Base-by-base conservation (phyloP, 352 stramenopile species). In the Globisporangium polare region DNA sequence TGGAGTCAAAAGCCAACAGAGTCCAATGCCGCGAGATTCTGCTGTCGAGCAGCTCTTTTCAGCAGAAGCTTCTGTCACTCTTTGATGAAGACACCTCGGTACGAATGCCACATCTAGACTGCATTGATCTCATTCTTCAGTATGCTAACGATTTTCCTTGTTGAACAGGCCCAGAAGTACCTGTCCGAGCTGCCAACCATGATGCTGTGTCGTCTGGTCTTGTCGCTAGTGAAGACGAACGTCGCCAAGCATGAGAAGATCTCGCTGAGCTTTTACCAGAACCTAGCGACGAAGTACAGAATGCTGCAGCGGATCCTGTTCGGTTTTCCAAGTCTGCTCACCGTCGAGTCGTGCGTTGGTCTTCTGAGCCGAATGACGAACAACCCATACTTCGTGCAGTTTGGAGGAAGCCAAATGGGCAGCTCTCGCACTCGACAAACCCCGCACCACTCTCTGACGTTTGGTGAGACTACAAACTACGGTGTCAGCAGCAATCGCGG, bases 291-390 rank as follows among this genome's bases (percentile, higher is more conserved):
- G 18, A 90, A 89, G 52, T 87, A 83, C 27, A 72, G 80, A 10
- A 92, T 92, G 82, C 63, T 94, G 42, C 73, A 88, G 46, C 82
- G 84, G 33, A 88, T 94, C 53, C 63, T 94, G 5, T 94, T 91
- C 31, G 75, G 80, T 0, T 94, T 91, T 62, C 82, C 84, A 17
- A 76, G 68, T 24, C 72, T 94, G 20, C 70, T 68, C 13, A 92
- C 84, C 13, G 82, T 91, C 24, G 84, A 94, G 53, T 75, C 80
- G 0, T 92, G 79, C 22, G 79, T 92, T 31, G 80, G 79, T 0
- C 88, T 94, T 67, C 54, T 94, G 1, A 84, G 72, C 20, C 74
- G 82, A 51, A 91, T 93, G 84, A 90, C 78, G 13, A 89, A 86
- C 50, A 88, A 77, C 18, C 75, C 80, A 39, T 75, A 78, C 9